These are phyloP conservation scores for Pythium vanterpoolii DNA, from an alignment of 352 stramenopile species.

Conservation along the genomic window DNA sequence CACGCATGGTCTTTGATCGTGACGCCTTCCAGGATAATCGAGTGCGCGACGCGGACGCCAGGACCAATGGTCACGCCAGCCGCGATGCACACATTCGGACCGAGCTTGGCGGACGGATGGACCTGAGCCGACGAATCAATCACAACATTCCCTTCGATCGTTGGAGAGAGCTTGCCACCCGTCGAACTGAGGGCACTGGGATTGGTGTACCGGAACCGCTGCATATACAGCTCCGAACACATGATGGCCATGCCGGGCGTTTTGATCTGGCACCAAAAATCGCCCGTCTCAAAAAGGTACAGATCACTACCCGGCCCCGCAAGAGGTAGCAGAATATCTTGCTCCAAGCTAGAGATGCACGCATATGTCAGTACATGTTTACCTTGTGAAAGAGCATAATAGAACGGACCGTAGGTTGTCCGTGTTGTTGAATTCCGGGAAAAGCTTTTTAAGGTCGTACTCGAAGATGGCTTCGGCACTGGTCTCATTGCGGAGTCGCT, in stretches of 20 bases:
- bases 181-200: slow-evolving; percentile 74
- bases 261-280: slow-evolving; percentile 92
- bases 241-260: slow-evolving; percentile 87
- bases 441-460: slow-evolving; percentile 85
- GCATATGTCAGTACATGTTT: background rate
- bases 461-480: slow-evolving; percentile 64
- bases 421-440: slow-evolving; percentile 84
- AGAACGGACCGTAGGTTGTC: slow-evolving; percentile 65
- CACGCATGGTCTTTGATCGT: slow-evolving; percentile 88
- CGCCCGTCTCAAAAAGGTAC: slow-evolving; percentile 78
- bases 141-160: slow-evolving; percentile 88
- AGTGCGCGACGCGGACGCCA: slow-evolving; percentile 79
- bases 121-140: slow-evolving; percentile 75
- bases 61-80: slow-evolving; percentile 81
- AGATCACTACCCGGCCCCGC: slow-evolving; percentile 63
- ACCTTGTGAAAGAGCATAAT: background rate
- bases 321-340: slow-evolving; percentile 80
- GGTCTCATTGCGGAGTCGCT: slow-evolving; percentile 74
- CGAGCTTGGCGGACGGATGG: slow-evolving; percentile 82
- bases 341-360: slow-evolving; percentile 53
- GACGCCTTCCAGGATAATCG: slow-evolving; percentile 86
- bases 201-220: slow-evolving; percentile 88
- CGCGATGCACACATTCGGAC: slow-evolving; percentile 84
- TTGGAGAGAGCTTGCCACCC: slow-evolving; percentile 77
- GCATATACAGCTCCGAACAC: slow-evolving; percentile 90